These are phyloP conservation scores for Astraeus odoratus DNA, from an alignment of 768 basidiomycete genomes.

Conservation along the genomic window DNA sequence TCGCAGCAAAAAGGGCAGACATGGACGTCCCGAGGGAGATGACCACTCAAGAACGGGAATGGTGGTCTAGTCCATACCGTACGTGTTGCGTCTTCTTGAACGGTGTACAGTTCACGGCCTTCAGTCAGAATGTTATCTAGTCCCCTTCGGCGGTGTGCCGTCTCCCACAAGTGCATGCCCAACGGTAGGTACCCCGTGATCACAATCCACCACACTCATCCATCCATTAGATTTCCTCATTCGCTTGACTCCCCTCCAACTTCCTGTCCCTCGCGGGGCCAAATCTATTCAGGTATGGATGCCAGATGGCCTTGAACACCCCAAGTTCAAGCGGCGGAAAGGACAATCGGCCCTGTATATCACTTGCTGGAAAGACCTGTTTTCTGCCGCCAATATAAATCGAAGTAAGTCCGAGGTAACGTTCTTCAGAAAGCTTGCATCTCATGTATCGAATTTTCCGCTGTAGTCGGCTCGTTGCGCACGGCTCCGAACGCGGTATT, in stretches of 20 bases:
- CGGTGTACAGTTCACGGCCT: constrained; percentile 1
- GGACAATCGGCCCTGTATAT: constrained; percentile 45
- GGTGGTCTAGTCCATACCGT: constrained; percentile 79
- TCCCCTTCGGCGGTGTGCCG: constrained; percentile 51
- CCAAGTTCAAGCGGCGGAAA: constrained; percentile 45
- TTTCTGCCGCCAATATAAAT: constrained; percentile 29
- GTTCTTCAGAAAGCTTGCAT: background rate
- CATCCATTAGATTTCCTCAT: constrained; percentile 54
- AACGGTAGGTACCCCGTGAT: constrained; percentile 34
- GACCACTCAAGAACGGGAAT: constrained; percentile 53
- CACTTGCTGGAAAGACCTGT: constrained; percentile 50
- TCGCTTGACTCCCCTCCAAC: constrained; percentile 46
- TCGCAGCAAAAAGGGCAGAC: constrained; percentile 12
- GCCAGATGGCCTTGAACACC: constrained; percentile 64
- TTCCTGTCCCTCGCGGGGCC: constrained; percentile 27
- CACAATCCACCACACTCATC: background rate
- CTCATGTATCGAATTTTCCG: background rate
- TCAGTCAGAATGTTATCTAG: constrained; percentile 67
- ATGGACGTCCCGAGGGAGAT: constrained; percentile 47
- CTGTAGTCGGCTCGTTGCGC: constrained; percentile 18
- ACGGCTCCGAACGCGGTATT: constrained; percentile 24
- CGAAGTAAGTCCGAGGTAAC: constrained; percentile 27
- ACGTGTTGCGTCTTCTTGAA: constrained; percentile 12
- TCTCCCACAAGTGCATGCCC: constrained; percentile 48
- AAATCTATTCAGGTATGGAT: constrained; percentile 28